A percentile compares a stretch with the other conserved stretches of the same genome.
Conservation (phyloP, 2,329 filamentous ascomycete species). For the Trichoderma guizhouense region DNA sequence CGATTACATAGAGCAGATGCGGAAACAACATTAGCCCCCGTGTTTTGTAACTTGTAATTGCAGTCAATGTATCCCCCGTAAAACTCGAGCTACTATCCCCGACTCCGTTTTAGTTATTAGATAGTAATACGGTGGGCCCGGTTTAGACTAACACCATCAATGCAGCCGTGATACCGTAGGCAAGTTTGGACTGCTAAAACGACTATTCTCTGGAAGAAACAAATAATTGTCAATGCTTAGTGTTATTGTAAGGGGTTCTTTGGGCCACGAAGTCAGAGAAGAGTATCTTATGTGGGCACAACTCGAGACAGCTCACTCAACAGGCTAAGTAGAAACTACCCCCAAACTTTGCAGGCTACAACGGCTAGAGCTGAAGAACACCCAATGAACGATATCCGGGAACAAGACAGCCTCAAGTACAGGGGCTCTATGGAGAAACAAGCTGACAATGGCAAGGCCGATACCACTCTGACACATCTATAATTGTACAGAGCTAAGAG, state of each 20-base stretch:
- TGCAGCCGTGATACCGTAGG: not conserved
- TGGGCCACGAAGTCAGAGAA: not conserved
- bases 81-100: not conserved
- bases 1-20: not conserved
- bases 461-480: not conserved
- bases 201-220: not conserved
- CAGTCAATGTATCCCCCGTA: not conserved
- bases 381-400: not conserved
- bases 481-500: not conserved
- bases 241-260: not conserved
- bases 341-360: not conserved
- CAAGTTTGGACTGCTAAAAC: not conserved
- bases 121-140: not conserved
- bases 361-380: not conserved
- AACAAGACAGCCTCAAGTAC: not conserved
- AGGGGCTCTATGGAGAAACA: not conserved
- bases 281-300: not conserved
- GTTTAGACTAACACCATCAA: not conserved
- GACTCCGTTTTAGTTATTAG: not conserved
- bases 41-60: not conserved
- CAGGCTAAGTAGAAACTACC: not conserved
- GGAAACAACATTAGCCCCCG: not conserved
- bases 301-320: not conserved
- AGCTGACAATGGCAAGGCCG: not conserved
- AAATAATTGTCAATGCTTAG: not conserved